These are phyloP conservation scores for Fagopyrum tataricum DNA, from an alignment of 148 eudicot species.

Conservation along the genomic window DNA sequence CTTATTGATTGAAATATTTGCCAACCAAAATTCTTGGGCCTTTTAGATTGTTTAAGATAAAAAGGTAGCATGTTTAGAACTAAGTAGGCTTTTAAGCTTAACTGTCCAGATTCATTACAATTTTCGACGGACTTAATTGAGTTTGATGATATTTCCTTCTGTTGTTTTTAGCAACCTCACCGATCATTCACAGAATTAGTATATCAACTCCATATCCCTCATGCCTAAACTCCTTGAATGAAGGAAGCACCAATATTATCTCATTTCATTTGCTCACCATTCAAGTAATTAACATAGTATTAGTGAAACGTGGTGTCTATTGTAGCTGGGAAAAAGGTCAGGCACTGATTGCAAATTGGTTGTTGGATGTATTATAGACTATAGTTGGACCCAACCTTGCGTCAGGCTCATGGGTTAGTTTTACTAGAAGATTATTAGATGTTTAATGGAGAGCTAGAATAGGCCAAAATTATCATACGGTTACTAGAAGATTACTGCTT, in stretches of 20 bases:
- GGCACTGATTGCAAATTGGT: not conserved
- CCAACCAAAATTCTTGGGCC: not conserved
- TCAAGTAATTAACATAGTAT: not conserved
- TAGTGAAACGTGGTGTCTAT: not conserved
- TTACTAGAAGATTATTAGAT: too few relatives aligned
- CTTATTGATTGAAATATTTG: not conserved
- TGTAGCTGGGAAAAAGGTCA: not conserved
- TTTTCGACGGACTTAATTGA: not conserved
- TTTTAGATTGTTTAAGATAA: too few relatives aligned
- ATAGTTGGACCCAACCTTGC: not conserved
- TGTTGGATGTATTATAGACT: not conserved
- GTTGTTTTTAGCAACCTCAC: not conserved
- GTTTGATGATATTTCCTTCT: not conserved
- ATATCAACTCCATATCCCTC: not conserved
- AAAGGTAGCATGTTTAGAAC: not conserved
- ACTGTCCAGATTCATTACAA: not conserved
- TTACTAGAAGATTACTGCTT: not conserved
- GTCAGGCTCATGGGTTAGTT: not conserved
- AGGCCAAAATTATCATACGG: too few relatives aligned
- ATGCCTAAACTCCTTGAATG: not conserved
- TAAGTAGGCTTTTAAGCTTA: not conserved
- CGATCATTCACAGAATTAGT: not conserved
- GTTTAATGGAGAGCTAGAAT: too few relatives aligned
- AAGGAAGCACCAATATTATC: constrained; percentile 1
- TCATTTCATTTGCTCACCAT: not conserved